These are phyloP conservation scores for Pichia deserticola DNA, from an alignment of 805 yeast genomes.

Conservation along the genomic window DNA sequence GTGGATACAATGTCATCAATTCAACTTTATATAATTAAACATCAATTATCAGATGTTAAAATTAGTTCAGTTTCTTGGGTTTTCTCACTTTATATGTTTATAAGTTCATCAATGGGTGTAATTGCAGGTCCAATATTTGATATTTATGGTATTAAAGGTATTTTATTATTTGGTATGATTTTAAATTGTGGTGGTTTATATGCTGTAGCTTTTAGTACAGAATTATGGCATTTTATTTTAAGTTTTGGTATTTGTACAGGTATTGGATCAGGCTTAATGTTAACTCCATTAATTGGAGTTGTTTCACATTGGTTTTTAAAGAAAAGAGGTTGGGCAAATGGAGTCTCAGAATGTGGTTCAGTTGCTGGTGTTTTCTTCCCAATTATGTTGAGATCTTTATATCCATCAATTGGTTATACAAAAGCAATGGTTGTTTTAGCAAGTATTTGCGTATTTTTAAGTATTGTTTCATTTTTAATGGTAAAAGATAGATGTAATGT, in stretches of 20 bases:
- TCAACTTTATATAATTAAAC: constrained; percentile 51
- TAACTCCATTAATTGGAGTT: constrained; percentile 56
- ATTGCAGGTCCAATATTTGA: constrained; percentile 49
- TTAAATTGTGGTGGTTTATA: constrained; percentile 18
- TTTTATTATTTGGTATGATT: constrained; percentile 44
- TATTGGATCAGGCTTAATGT: constrained; percentile 50
- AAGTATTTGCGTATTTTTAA: constrained; percentile 36
- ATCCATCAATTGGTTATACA: constrained; percentile 41
- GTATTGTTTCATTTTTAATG: constrained; percentile 29
- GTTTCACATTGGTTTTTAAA: constrained; percentile 59
- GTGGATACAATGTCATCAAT: constrained; percentile 56
- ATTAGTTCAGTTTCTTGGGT: constrained; percentile 58
- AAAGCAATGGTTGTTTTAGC: constrained; percentile 51
- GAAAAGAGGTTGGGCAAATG: constrained; percentile 51
- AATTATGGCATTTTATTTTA: constrained; percentile 55
- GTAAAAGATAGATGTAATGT: constrained; percentile 36
- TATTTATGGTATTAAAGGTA: constrained; percentile 45
- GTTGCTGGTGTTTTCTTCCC: constrained; percentile 49
- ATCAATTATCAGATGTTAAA: constrained; percentile 42
- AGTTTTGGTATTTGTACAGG: constrained; percentile 55
- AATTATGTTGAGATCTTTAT: constrained; percentile 42
- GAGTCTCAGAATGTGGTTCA: constrained; percentile 44
- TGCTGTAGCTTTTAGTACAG: constrained; percentile 37
- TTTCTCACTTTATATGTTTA: constrained; percentile 50
- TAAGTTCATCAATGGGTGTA: constrained; percentile 38